Conservation (phyloP, 306 rosid species). For the Rosa persica region DNA sequence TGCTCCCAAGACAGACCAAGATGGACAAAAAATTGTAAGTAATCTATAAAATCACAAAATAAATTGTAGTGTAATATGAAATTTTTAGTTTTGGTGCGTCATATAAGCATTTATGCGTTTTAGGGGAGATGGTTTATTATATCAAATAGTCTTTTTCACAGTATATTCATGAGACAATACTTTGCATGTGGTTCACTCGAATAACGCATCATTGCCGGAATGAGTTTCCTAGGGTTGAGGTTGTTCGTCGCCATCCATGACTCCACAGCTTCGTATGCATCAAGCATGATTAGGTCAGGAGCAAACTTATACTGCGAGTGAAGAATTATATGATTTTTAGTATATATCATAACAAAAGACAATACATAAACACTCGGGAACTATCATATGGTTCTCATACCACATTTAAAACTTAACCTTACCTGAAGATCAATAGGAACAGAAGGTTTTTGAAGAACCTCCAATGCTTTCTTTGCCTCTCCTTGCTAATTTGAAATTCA, state of each 20-base stretch:
- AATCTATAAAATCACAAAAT: background rate
- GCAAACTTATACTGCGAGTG: conserved; percentile 83
- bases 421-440: conserved; percentile 89
- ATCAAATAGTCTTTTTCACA: background rate
- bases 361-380: background rate
- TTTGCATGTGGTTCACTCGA: conserved; percentile 98
- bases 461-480: conserved; percentile 92
- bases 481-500: conserved; percentile 65
- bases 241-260: conserved; percentile 92
- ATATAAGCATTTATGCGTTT: background rate
- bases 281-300: conserved; percentile 95
- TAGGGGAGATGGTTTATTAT: background rate
- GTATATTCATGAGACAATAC: conserved; percentile 35
- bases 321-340: conserved; percentile 13
- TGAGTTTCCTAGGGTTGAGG: conserved; percentile 90
- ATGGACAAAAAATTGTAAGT: background rate
- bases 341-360: background rate
- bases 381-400: background rate
- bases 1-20: background rate
- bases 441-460: conserved; percentile 86
- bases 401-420: conserved; percentile 23
- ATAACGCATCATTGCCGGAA: conserved; percentile 99
- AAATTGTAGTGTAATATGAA: background rate
- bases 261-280: conserved; percentile 98
- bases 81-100: background rate